phyloP scores from a whole-genome alignment of 371 early-diverging fungal genomes.

The Globomyces sp. region DNA sequence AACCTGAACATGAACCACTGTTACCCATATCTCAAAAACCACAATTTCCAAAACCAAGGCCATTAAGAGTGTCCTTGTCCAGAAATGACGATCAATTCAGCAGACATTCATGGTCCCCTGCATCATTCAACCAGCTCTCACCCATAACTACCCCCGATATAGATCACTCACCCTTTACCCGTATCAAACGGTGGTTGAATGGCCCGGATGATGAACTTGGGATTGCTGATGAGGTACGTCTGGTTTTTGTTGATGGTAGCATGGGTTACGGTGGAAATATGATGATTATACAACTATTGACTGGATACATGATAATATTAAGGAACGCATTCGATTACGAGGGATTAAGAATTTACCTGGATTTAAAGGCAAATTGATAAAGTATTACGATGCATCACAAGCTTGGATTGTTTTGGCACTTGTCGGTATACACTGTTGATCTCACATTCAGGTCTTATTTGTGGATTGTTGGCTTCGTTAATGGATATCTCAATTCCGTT shows the following conservation, averaged over 20 bases:
- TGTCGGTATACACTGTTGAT: slow-evolving; percentile 47
- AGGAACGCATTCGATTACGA: slow-evolving; percentile 79
- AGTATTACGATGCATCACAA: slow-evolving; percentile 73
- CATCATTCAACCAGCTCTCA: too few relatives aligned
- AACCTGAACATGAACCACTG: too few relatives aligned
- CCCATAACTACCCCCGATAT: too few relatives aligned
- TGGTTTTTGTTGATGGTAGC: neutral
- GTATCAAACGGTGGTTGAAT: too few relatives aligned
- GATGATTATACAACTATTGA: slow-evolving; percentile 87
- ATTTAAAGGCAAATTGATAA: slow-evolving; percentile 54
- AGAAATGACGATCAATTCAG: too few relatives aligned
- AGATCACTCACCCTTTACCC: too few relatives aligned
- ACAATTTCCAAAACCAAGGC: too few relatives aligned
- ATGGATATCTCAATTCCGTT: slow-evolving; percentile 78
- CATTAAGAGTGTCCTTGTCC: too few relatives aligned
- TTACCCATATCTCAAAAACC: too few relatives aligned
- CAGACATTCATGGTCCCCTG: too few relatives aligned
- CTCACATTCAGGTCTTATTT: slow-evolving; percentile 53
- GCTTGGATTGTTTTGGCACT: slow-evolving; percentile 82
- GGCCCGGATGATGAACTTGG: too few relatives aligned
- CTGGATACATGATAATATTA: slow-evolving; percentile 90
- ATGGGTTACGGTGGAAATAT: slow-evolving; percentile 55
- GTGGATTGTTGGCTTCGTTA: slow-evolving; percentile 78
- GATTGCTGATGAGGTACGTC: too few relatives aligned
- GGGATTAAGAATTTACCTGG: slow-evolving; percentile 59